Evolutionary conservation across 352 stramenopile species (phyloP).

Genomic region (Globisporangium cederbergense): DNA sequence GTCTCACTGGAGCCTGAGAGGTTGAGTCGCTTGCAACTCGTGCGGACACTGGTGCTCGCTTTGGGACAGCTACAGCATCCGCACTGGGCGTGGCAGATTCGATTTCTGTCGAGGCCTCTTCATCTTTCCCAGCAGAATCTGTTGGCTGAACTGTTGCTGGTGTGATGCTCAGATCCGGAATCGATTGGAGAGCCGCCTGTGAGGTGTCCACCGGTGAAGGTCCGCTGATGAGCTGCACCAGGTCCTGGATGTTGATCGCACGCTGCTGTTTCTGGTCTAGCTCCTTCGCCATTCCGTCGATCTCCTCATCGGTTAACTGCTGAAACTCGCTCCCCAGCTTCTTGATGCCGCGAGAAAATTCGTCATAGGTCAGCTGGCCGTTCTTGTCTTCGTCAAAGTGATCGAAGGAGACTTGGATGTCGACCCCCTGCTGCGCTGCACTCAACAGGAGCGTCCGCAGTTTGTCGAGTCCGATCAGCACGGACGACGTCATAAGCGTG

Average conservation of each 20-base stretch:
- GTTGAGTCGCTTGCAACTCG: background rate
- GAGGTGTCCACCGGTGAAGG: background rate
- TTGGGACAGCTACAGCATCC: background rate
- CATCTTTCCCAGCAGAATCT: background rate
- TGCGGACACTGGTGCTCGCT: constrained; percentile 5
- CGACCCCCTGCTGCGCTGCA: constrained; percentile 43
- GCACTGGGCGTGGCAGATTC: background rate
- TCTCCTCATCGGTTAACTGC: constrained; percentile 26
- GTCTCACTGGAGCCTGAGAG: constrained; percentile 12
- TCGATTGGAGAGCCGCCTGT: background rate
- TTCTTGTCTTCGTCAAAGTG: constrained; percentile 79
- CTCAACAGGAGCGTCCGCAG: constrained; percentile 46
- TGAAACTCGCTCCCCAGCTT: constrained; percentile 41
- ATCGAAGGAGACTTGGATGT: constrained; percentile 51
- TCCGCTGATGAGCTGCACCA: constrained; percentile 28
- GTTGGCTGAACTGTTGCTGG: background rate
- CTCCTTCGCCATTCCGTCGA: constrained; percentile 29
- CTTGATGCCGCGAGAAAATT: constrained; percentile 45
- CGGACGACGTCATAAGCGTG: background rate
- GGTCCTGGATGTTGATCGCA: constrained; percentile 36
- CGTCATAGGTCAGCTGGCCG: constrained; percentile 44
- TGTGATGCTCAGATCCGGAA: background rate
- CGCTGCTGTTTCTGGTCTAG: constrained; percentile 33
- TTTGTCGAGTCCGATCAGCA: constrained; percentile 25
- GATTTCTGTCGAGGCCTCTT: background rate